phyloP scores from a whole-genome alignment of 2,329 filamentous ascomycete genomes.

The Aspergillus oerlinghausenensis region DNA sequence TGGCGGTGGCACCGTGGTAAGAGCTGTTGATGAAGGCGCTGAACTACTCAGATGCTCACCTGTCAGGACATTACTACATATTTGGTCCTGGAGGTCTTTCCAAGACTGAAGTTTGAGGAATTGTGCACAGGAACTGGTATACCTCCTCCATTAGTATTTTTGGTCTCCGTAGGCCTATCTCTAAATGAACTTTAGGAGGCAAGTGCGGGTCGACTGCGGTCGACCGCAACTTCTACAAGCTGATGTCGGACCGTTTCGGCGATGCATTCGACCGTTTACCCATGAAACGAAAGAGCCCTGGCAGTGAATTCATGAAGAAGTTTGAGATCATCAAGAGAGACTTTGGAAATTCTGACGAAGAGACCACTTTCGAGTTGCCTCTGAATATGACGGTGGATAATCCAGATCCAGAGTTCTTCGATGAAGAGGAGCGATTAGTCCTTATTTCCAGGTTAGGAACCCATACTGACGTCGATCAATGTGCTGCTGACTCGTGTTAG shows the following conservation, averaged over 20 bases:
- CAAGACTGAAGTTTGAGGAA: too few relatives aligned
- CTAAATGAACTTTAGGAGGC: conserved; percentile 19
- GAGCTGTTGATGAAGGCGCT: too few relatives aligned
- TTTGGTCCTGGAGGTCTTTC: too few relatives aligned
- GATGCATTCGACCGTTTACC: conserved; percentile 23
- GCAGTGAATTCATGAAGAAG: conserved; percentile 20
- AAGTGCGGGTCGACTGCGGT: conserved; percentile 33
- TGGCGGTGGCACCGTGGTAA: too few relatives aligned
- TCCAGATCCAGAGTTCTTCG: neutral
- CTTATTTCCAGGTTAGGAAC: conserved; percentile 4
- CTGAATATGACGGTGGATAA: conserved; percentile 10
- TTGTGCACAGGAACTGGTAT: too few relatives aligned
- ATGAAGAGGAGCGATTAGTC: conserved; percentile 7
- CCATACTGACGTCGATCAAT: neutral
- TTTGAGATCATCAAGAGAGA: conserved; percentile 30
- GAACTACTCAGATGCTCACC: too few relatives aligned
- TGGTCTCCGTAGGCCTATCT: too few relatives aligned
- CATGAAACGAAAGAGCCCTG: too few relatives aligned
- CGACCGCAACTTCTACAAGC: conserved; percentile 29
- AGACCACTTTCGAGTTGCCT: conserved; percentile 11
- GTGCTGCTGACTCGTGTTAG: too few relatives aligned
- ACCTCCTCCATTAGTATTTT: too few relatives aligned
- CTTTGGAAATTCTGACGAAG: conserved; percentile 19
- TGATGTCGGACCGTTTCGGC: conserved; percentile 27
- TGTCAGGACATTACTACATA: too few relatives aligned